Conservation (phyloP, 139 green algal species). For the Penium margaritaceum region DNA sequence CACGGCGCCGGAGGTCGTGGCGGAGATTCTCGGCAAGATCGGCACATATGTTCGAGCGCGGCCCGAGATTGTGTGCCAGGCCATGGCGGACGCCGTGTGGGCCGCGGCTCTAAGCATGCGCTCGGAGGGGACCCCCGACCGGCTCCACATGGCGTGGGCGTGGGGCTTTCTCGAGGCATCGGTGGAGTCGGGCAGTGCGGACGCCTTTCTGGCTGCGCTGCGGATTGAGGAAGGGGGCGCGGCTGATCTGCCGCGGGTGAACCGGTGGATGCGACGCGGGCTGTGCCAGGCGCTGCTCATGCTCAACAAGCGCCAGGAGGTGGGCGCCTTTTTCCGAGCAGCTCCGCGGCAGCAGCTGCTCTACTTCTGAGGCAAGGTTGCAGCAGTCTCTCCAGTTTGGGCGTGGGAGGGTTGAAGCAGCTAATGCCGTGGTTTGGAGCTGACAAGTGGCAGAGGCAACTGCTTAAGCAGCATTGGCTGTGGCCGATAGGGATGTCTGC, state of each 20-base stretch:
- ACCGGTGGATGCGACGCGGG: constrained; percentile 30
- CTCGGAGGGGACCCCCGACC: not conserved
- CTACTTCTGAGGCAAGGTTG: not conserved
- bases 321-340: constrained; percentile 24
- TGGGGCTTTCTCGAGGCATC: constrained; percentile 23
- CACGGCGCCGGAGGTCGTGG: not conserved
- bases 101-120: constrained; percentile 33
- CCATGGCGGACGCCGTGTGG: constrained; percentile 29
- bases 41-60: constrained; percentile 21
- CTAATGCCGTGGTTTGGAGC: too few relatives aligned
- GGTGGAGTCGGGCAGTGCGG: constrained; percentile 12
- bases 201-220: constrained; percentile 22
- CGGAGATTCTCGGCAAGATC: not conserved
- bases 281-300: constrained; percentile 33
- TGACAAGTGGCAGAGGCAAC: too few relatives aligned
- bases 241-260: constrained; percentile 12
- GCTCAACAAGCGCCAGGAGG: constrained; percentile 31
- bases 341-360: constrained; percentile 4
- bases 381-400: too few relatives aligned
- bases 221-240: not conserved
- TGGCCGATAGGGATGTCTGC: too few relatives aligned
- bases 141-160: constrained; percentile 34
- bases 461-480: too few relatives aligned
- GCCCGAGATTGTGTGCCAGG: constrained; percentile 6
- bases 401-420: too few relatives aligned